These are phyloP conservation scores for Eutypella sp. DNA, from an alignment of 2,329 filamentous ascomycete species.

Conservation along the genomic window DNA sequence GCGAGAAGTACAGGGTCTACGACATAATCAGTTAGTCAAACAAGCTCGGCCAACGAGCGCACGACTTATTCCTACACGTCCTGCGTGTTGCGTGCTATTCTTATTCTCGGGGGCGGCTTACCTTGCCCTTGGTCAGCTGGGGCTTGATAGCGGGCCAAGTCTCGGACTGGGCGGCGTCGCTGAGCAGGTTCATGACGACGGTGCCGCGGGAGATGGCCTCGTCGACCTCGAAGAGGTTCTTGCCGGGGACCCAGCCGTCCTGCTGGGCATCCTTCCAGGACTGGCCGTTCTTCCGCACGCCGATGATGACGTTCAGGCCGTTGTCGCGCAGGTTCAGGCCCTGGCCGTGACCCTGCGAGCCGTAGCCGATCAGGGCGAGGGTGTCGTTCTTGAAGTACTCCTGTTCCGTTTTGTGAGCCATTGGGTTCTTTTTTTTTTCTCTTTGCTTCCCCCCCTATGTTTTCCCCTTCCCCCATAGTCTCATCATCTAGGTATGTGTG, in stretches of 20 bases:
- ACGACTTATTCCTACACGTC: too few relatives aligned
- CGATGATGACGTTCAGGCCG: constrained; percentile 97
- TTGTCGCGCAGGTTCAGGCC: constrained; percentile 99
- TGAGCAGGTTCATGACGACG: constrained; percentile 98
- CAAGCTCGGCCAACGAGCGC: too few relatives aligned
- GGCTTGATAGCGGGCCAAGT: constrained; percentile 99
- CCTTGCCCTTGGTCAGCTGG: constrained; percentile 97
- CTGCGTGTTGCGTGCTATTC: too few relatives aligned
- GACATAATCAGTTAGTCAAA: constrained; percentile 16
- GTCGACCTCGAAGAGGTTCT: constrained; percentile 98
- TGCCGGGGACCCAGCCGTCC: constrained; percentile 97
- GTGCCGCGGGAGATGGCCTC: constrained; percentile 91
- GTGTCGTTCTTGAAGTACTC: constrained; percentile 99
- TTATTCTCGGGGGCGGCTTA: too few relatives aligned
- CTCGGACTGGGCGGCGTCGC: constrained; percentile 95
- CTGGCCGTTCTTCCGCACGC: constrained; percentile 95
- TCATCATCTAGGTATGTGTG: too few relatives aligned
- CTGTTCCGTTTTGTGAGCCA: constrained; percentile 38
- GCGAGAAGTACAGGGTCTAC: constrained; percentile 97
- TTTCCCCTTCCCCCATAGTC: too few relatives aligned
- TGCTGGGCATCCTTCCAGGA: constrained; percentile 97
- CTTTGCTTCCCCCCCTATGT: too few relatives aligned
- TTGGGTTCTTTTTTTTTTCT: constrained; percentile 8
- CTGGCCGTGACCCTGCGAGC: constrained; percentile 96
- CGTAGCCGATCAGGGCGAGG: constrained; percentile 97